Percentiles rank a stretch among this genome's conserved stretches.
These are phyloP conservation scores for Protostelium mycophagum DNA, from an alignment of 78 protist species.

Conservation along the genomic window DNA sequence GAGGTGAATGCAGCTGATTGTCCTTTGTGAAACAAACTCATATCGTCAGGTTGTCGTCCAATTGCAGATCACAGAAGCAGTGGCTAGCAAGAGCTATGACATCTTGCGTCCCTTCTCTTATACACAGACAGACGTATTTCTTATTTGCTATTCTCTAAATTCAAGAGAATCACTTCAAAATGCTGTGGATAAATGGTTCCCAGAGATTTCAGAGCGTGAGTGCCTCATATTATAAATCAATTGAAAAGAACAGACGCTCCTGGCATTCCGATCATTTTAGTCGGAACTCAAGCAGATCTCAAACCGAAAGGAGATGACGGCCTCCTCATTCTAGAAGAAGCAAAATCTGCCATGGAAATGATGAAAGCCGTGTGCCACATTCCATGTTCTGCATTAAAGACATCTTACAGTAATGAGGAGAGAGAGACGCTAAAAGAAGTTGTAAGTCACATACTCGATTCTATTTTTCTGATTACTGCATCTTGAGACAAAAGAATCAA, in stretches of 20 bases:
- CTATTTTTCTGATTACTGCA: too few relatives aligned
- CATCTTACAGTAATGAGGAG: not conserved
- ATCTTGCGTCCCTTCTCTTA: not conserved
- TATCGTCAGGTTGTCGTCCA: not conserved
- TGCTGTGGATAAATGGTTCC: not conserved
- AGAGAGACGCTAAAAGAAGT: not conserved
- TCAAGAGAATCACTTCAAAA: not conserved
- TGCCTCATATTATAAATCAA: not conserved
- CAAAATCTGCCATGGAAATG: not conserved
- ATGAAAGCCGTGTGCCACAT: not conserved
- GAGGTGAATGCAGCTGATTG: not conserved
- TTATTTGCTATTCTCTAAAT: not conserved
- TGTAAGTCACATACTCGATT: not conserved
- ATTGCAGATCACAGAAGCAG: not conserved
- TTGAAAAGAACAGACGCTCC: not conserved
- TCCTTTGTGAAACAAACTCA: not conserved
- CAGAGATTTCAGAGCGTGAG: not conserved
- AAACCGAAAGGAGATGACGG: not conserved
- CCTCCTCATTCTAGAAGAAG: not conserved
- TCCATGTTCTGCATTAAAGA: not conserved
- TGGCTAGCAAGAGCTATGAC: not conserved
- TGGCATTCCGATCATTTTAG: not conserved
- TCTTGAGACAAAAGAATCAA: not conserved
- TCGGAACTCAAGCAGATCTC: not conserved
- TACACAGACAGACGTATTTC: not conserved